Percentiles rank a stretch among this genome's conserved stretches.
phyloP scores from a whole-genome alignment of 441 rosid species.

The Populus hybrid region DNA sequence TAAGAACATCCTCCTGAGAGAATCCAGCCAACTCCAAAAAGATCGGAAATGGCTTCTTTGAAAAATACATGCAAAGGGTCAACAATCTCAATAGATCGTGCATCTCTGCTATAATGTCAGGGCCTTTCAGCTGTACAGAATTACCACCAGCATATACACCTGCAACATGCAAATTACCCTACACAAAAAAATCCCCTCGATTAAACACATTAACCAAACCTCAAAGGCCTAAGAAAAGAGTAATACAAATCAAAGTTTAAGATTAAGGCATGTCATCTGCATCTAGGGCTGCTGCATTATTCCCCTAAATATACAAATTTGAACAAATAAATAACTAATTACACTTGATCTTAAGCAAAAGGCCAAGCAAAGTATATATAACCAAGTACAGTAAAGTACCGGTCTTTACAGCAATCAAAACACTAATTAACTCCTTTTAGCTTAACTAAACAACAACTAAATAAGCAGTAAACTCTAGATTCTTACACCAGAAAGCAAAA shows the following conservation, averaged over 20 bases:
- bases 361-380: background rate
- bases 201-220: background rate
- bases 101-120: constrained; percentile 57
- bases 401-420: background rate
- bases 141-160: constrained; percentile 77
- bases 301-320: background rate
- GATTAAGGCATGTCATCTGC: background rate
- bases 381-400: background rate
- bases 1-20: constrained; percentile 70
- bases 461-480: background rate
- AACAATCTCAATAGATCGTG: constrained; percentile 58
- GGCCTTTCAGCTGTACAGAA: constrained; percentile 59
- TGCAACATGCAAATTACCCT: constrained; percentile 81
- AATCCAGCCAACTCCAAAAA: constrained; percentile 77
- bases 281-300: background rate
- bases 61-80: constrained; percentile 84
- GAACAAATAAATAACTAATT: background rate
- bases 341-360: background rate
- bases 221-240: background rate
- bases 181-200: constrained; percentile 1
- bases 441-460: background rate
- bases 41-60: constrained; percentile 85
- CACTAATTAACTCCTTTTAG: background rate
- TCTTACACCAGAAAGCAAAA: background rate
- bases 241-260: background rate